A percentile compares a stretch with the other conserved stretches of the same genome.
Conservation (phyloP, 169 alveolate genomes). For the Cryptosporidium sp. region DNA sequence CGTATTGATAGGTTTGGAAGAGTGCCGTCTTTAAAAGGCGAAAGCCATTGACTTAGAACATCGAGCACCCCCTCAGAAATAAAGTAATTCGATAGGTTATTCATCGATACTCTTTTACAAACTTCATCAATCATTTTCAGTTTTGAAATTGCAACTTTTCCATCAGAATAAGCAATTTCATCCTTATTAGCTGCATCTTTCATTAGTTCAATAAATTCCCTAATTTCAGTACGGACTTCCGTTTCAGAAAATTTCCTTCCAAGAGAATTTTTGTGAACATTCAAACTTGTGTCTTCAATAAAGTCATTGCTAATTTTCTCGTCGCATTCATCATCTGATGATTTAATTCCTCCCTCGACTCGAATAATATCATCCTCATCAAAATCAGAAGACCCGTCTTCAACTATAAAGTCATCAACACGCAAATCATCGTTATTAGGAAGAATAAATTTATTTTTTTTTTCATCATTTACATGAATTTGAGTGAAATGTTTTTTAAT, state of each 20-base stretch:
- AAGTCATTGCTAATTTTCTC: not conserved
- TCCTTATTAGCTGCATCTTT: slow-evolving; percentile 58
- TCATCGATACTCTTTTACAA: slow-evolving; percentile 82
- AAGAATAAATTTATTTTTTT: not conserved
- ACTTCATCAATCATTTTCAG: slow-evolving; percentile 84
- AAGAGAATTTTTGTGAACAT: not conserved
- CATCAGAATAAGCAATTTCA: slow-evolving; percentile 68
- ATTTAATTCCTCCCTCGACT: slow-evolving; percentile 65
- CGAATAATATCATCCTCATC: slow-evolving; percentile 69
- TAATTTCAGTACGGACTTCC: slow-evolving; percentile 27
- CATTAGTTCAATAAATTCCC: slow-evolving; percentile 50
- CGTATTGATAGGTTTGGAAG: slow-evolving; percentile 86
- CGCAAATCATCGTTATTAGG: not conserved
- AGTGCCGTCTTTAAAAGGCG: slow-evolving; percentile 85
- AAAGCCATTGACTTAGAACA: slow-evolving; percentile 86
- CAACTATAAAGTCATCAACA: slow-evolving; percentile 37
- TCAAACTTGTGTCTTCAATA: too few relatives aligned
- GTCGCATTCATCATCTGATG: slow-evolving; percentile 50
- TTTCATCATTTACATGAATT: not conserved
- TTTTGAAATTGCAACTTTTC: slow-evolving; percentile 86
- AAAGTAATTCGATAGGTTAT: slow-evolving; percentile 86
- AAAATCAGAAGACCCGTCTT: slow-evolving; percentile 58
- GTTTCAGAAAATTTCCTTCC: slow-evolving; percentile 29
- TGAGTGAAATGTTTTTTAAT: not conserved
- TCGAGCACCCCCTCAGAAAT: slow-evolving; percentile 86